A percentile compares a stretch with the other conserved stretches of the same genome.
Evolutionary conservation across 495 filamentous ascomycete species (phyloP).

Genomic region (Penicillium macrosclerotiorum): DNA sequence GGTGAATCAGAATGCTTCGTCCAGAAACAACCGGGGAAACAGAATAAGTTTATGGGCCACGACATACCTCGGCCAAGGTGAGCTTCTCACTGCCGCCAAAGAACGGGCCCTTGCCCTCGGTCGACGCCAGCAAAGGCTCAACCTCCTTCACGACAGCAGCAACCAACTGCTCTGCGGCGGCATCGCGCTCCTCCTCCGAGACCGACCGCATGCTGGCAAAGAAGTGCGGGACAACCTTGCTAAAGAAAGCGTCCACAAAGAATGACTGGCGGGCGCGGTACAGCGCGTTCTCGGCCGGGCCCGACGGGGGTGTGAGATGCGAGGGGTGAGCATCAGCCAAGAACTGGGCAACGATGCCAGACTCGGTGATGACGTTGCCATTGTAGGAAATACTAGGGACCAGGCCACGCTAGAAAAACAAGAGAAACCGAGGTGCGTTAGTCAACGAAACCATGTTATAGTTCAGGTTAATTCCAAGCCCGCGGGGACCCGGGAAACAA

Average conservation of each 20-base stretch:
- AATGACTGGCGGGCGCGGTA: conserved; percentile 67
- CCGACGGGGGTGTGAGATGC: conserved; percentile 42
- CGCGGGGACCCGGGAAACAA: too few species aligned
- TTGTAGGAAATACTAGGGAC: conserved; percentile 73
- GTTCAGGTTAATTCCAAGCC: too few species aligned
- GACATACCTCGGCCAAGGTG: conserved; percentile 72
- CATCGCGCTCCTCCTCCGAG: conserved; percentile 36
- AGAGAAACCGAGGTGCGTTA: conserved; percentile 1
- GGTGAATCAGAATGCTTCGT: background rate
- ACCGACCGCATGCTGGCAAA: conserved; percentile 41
- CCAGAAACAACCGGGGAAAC: background rate
- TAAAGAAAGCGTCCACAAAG: conserved; percentile 73
- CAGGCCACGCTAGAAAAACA: conserved; percentile 57
- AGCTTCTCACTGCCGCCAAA: conserved; percentile 76
- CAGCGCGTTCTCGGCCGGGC: conserved; percentile 41
- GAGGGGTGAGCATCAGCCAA: conserved; percentile 59
- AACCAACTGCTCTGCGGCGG: conserved; percentile 35
- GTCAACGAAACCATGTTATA: too few species aligned
- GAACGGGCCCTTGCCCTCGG: conserved; percentile 62
- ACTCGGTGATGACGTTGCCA: conserved; percentile 72
- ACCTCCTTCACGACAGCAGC: conserved; percentile 67
- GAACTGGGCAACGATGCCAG: conserved; percentile 72
- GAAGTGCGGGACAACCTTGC: conserved; percentile 54
- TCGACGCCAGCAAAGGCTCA: conserved; percentile 59
- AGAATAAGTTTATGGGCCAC: background rate